Evolutionary conservation across 2,329 filamentous ascomycete species (phyloP), one percentile per base, ranked within the genome.

Genomic region (Phialocephala sp.): DNA sequence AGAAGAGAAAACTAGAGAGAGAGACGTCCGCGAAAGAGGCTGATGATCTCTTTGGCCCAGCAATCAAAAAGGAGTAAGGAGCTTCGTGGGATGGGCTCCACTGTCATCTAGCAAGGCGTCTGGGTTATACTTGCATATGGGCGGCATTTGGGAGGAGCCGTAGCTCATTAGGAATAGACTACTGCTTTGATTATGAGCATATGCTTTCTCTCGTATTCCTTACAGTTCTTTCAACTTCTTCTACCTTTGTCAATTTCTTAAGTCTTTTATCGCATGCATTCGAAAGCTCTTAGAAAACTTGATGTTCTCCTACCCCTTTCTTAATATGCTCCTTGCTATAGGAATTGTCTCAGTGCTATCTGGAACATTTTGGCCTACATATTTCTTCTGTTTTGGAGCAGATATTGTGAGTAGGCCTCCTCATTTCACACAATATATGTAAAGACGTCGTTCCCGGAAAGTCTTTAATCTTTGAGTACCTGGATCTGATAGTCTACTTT

Each of bases 1-100:
- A 80, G 74, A 84, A 80, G 69, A 73, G 76, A n/a, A 76, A 81
- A 63, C 64, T 79, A 27, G 81, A 82, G 72, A 77, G 79, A 66
- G 78, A 81, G 57, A 78, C 77, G 37, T 66, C 71, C 39, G 69
- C 71, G 18, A 75, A 73, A 55, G 77, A 78, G 62, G 75, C 72
- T 1, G 74, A 78, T 60, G 76, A 76, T 65, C 50, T 76, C 32
- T 77, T 77, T 66, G 76, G 76, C 9, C 74, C 74, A 18, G 65
- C 55, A 8, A 66, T 76, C 2, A 71, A 63, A 41, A 72, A 66
- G 45, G 11, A n/a, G 52, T 68, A 59, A 64, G 32, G 45, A 11
- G 27, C 15, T n/a, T 15, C 6, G 35, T 37, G 61, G 61, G 22
- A 62, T 62, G 52, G 50, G 37, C 22, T 15, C 20, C 11, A 24